These are phyloP conservation scores for Blakeslea trispora DNA, from an alignment of 371 early-diverging fungal species.

Conservation along the genomic window DNA sequence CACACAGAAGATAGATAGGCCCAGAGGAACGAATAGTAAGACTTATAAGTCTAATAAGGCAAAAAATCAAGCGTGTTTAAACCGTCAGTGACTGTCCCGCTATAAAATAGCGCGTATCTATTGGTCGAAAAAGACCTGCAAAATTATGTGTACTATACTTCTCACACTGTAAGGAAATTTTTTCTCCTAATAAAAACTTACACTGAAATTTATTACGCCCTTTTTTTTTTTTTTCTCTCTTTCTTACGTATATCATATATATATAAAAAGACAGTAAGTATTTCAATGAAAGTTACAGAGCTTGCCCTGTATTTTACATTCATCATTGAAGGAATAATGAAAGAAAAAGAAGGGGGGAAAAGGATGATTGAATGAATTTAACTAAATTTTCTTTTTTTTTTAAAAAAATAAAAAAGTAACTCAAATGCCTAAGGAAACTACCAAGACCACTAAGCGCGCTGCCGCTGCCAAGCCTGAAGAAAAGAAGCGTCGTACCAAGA, in stretches of 20 bases:
- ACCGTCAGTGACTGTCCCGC: conserved; percentile 5
- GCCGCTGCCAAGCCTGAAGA: conserved; percentile 21
- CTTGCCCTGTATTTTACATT: too few species aligned
- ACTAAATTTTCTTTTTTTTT: background rate
- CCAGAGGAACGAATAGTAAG: conserved; percentile 15
- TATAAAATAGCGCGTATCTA: background rate
- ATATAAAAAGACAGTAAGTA: background rate
- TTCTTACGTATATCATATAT: background rate
- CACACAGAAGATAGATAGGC: background rate
- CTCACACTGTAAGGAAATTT: conserved; percentile 5
- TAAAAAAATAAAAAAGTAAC: background rate
- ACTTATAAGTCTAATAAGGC: conserved; percentile 10
- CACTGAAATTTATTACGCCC: background rate
- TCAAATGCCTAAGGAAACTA: conserved; percentile 23
- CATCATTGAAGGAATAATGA: too few species aligned
- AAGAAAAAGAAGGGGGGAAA: too few species aligned
- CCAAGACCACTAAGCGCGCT: conserved; percentile 19
- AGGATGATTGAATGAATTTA: background rate
- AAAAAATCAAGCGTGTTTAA: conserved; percentile 9
- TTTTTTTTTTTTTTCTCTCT: background rate
- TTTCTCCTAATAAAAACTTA: background rate
- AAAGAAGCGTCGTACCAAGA: conserved; percentile 50
- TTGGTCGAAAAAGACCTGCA: conserved; percentile 7
- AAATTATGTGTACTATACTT: background rate
- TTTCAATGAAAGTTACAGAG: background rate